Percentiles rank a stretch among this genome's conserved stretches.
These are phyloP conservation scores for Fusarium liriodendri DNA, from an alignment of 2,329 filamentous ascomycete genomes.

Conservation along the genomic window DNA sequence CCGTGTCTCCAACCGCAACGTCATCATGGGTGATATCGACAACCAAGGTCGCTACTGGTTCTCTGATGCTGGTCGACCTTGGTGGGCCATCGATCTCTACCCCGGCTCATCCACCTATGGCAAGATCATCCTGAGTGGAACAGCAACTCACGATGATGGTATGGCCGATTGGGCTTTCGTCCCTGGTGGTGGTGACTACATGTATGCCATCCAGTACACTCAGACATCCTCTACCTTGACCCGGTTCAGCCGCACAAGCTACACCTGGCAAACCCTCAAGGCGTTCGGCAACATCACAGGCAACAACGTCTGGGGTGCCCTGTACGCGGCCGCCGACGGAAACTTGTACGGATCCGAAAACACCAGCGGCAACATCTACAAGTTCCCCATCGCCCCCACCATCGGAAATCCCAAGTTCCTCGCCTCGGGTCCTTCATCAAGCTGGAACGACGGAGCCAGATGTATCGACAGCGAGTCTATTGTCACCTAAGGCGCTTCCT, in stretches of 20 bases:
- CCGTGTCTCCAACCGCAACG: conserved; percentile 21
- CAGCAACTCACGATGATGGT: conserved; percentile 6
- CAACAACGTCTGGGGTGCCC: conserved; percentile 34
- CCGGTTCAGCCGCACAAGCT: conserved; percentile 35
- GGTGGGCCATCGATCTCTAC: conserved; percentile 40
- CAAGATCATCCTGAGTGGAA: conserved; percentile 33
- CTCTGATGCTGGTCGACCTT: conserved; percentile 33
- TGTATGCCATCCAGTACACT: conserved; percentile 31
- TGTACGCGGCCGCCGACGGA: conserved; percentile 35
- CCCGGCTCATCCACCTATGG: conserved; percentile 34
- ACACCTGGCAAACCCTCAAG: conserved; percentile 31
- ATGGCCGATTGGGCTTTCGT: conserved; percentile 40
- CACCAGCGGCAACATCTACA: conserved; percentile 30
- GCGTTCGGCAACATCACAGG: conserved; percentile 15
- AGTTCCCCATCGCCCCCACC: conserved; percentile 33
- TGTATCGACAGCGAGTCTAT: conserved; percentile 35
- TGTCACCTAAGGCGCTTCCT: not conserved
- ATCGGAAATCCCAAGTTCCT: conserved; percentile 21
- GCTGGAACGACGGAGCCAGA: conserved; percentile 34
- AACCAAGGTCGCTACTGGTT: conserved; percentile 38
- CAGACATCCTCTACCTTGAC: conserved; percentile 13
- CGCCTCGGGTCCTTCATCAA: conserved; percentile 20
- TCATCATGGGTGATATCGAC: conserved; percentile 41
- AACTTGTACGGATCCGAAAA: conserved; percentile 36
- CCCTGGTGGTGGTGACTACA: conserved; percentile 40